A percentile compares a stretch with the other conserved stretches of the same genome.
Conservation (phyloP, 257 asterid genomes). For the Cynanchum wilfordii region DNA sequence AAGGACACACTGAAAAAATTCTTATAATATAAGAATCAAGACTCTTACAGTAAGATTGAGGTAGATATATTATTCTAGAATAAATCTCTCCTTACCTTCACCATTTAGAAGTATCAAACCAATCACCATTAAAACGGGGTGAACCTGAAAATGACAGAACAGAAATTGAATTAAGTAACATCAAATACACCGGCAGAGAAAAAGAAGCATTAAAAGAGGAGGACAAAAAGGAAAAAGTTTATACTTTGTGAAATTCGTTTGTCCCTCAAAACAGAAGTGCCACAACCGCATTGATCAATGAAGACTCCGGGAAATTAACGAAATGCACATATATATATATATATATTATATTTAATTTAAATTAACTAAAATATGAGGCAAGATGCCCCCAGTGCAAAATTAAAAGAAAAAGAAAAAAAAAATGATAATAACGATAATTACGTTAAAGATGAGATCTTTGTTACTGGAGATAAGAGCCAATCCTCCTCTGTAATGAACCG, state of each 20-base stretch:
- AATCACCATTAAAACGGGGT: constrained; percentile 79
- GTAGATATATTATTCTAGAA: neutral
- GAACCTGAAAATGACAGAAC: constrained; percentile 47
- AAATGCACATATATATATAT: neutral
- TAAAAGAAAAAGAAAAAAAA: neutral
- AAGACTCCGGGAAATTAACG: neutral
- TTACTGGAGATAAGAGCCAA: constrained; percentile 69
- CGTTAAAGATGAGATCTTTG: constrained; percentile 69
- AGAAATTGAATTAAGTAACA: neutral
- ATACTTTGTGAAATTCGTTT: neutral
- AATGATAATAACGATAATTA: constrained; percentile 29
- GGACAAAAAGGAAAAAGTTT: neutral
- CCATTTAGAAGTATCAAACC: constrained; percentile 75
- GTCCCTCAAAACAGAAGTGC: neutral
- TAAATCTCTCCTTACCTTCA: constrained; percentile 54
- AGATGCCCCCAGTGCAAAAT: neutral
- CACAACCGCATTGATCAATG: neutral
- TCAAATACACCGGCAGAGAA: neutral
- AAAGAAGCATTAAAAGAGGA: too few species aligned
- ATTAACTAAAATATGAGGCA: neutral
- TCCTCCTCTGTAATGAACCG: constrained; percentile 76
- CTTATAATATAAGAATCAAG: neutral
- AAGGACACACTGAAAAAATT: neutral
- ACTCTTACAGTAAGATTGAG: neutral
- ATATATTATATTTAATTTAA: neutral